Evolutionary conservation across 2,329 filamentous ascomycete genomes (phyloP).

Genomic region (Blumeria hordei): DNA sequence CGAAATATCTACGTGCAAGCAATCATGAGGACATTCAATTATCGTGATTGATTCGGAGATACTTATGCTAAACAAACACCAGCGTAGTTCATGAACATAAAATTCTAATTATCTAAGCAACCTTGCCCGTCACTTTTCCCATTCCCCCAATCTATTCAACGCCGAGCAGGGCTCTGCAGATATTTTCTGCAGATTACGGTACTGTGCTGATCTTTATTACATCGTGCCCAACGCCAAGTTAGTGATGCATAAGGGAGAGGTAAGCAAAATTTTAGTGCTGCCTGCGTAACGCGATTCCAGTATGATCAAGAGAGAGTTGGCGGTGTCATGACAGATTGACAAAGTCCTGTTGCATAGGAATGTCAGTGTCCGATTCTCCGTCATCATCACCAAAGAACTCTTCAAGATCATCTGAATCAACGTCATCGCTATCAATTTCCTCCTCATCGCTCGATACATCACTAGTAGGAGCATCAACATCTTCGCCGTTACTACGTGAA

Average conservation of each 20-base stretch:
- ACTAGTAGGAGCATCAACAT: constrained; percentile 28
- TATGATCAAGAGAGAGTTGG: neutral
- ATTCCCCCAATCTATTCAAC: too few species aligned
- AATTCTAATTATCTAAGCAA: too few species aligned
- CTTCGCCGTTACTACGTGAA: constrained; percentile 16
- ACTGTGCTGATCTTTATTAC: neutral
- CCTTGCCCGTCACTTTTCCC: too few species aligned
- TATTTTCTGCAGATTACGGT: too few species aligned
- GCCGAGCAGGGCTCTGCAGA: too few species aligned
- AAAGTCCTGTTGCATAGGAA: constrained; percentile 34
- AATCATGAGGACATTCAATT: too few species aligned
- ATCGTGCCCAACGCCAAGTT: neutral
- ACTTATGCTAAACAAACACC: too few species aligned
- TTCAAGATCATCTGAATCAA: constrained; percentile 52
- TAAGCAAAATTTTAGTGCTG: too few species aligned
- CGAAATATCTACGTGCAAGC: too few species aligned
- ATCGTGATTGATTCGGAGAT: too few species aligned
- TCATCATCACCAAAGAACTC: constrained; percentile 36
- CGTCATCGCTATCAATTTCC: constrained; percentile 49
- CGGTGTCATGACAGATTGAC: constrained; percentile 22
- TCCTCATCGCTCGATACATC: constrained; percentile 64
- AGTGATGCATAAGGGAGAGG: neutral
- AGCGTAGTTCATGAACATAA: too few species aligned
- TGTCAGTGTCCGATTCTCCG: constrained; percentile 25
- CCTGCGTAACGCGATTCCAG: too few species aligned